Base-by-base conservation (phyloP, 371 early-diverging fungal genomes). In the Mortierella sp. region DNA sequence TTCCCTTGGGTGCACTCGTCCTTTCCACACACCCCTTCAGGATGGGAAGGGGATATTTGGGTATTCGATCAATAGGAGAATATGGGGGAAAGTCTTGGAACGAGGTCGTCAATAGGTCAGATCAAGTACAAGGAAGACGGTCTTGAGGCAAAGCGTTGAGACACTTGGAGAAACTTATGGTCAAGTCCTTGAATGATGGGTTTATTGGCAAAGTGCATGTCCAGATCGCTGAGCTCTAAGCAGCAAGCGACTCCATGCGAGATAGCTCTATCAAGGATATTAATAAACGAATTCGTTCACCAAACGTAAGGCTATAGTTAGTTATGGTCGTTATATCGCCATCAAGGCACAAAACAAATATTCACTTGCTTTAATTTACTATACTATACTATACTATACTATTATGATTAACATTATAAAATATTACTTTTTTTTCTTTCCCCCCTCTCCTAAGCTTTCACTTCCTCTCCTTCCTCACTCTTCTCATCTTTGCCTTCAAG, bases 141-240 rank as follows among this genome's bases (percentile, higher is more conserved):
- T 92, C 33, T 64, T 77, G 8, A 84, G 88, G 48, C 92, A 91
- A 21, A 96, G 96, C 7, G 85, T 96, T 53, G 96, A 94, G 48
- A 89, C 87, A 50, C 86, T 94, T 6, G 95, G 94, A 10, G 83
- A 88, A 58, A 94, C 91, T 1, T 87, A 95, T 61, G 69, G 69
- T 94, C 47, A 89, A 89, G 55, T 83, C 96, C 66, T 84, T 95
- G 71, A 86, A 86, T 45, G 96, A 96, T 32, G 86, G 69, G 6
- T 95, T 94, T 85, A 88, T 88, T 74, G 97, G 97, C 65, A 97
- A 97, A 87, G 87, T 91, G 73, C 83, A 94, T 33, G 87, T 96
- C 68, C 89, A 94, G 76, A 86, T 92, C 73, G 85, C 74, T 1
- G 66, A 65, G 13, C 19, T 69, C 3, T 77, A 62, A 52, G 24